phyloP scores from a whole-genome alignment of 129 eudicot genomes.

The Lactuca sativa region DNA sequence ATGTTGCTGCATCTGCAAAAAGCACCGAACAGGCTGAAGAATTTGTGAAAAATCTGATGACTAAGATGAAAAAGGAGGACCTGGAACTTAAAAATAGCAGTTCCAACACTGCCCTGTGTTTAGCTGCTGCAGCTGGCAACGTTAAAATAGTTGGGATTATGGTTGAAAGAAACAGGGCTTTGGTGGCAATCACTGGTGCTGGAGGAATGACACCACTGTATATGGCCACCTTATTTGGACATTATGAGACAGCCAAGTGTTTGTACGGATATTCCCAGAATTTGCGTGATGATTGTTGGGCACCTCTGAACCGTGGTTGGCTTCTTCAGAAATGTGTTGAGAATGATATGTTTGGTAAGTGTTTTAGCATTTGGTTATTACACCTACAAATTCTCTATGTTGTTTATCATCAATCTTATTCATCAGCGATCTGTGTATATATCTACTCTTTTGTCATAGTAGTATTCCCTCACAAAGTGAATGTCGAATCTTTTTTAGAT shows the following conservation, averaged over 20 bases:
- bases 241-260: constrained; percentile 32
- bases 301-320: constrained; percentile 20
- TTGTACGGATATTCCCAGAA: constrained; percentile 19
- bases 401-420: not conserved
- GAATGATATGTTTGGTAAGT: constrained; percentile 42
- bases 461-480: not conserved
- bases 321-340: constrained; percentile 33
- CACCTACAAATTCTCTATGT: not conserved
- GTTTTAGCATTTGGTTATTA: not conserved
- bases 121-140: constrained; percentile 43
- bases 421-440: not conserved
- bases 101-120: constrained; percentile 39
- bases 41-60: constrained; percentile 40
- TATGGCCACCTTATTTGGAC: constrained; percentile 44
- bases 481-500: constrained; percentile 21
- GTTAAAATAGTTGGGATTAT: constrained; percentile 25
- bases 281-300: constrained; percentile 28
- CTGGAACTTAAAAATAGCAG: constrained; percentile 34
- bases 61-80: constrained; percentile 24
- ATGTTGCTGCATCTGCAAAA: constrained; percentile 45
- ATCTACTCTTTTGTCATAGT: not conserved
- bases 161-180: constrained; percentile 12
- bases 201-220: constrained; percentile 29
- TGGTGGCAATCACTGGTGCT: constrained; percentile 24
- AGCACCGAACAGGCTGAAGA: constrained; percentile 6